phyloP scores from a whole-genome alignment of 169 alveolate species.

The Eimeria acervulina region DNA sequence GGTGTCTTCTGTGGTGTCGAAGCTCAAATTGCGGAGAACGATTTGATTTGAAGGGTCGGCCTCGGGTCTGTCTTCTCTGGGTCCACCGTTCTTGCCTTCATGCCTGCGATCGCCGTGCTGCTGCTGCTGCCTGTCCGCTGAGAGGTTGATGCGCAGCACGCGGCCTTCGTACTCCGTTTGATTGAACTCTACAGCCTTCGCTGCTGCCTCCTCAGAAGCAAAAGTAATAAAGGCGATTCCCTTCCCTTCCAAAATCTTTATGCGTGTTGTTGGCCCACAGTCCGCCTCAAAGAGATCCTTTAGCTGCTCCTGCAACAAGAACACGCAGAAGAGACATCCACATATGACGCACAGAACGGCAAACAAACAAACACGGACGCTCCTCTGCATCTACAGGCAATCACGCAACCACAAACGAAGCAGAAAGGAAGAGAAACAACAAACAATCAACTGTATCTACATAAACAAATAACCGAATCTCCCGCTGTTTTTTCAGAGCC shows the following conservation, averaged over 20 bases:
- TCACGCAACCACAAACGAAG: neutral
- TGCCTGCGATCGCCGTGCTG: conserved; percentile 85
- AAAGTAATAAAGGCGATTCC: conserved; percentile 96
- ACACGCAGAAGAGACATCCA: neutral
- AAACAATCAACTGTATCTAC: neutral
- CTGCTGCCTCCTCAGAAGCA: conserved; percentile 92
- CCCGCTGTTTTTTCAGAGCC: neutral
- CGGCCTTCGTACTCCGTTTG: conserved; percentile 93
- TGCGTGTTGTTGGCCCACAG: conserved; percentile 93
- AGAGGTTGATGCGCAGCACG: conserved; percentile 90
- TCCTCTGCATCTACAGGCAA: neutral
- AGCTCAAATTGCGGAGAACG: conserved; percentile 89
- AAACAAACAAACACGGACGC: neutral
- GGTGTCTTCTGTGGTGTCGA: conserved; percentile 88
- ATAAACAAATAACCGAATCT: neutral
- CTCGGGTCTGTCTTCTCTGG: conserved; percentile 61
- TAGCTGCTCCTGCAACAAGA: conserved; percentile 60
- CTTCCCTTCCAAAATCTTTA: conserved; percentile 91
- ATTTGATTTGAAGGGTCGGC: conserved; percentile 79
- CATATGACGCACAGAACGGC: neutral
- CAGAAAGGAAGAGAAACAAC: neutral
- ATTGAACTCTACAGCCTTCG: conserved; percentile 93
- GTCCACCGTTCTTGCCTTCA: conserved; percentile 84
- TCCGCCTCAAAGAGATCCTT: conserved; percentile 92
- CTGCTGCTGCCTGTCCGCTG: conserved; percentile 90